Evolutionary conservation across 1,139 yeast genomes (phyloP).

Genomic region (Debaryomyces sp.): DNA sequence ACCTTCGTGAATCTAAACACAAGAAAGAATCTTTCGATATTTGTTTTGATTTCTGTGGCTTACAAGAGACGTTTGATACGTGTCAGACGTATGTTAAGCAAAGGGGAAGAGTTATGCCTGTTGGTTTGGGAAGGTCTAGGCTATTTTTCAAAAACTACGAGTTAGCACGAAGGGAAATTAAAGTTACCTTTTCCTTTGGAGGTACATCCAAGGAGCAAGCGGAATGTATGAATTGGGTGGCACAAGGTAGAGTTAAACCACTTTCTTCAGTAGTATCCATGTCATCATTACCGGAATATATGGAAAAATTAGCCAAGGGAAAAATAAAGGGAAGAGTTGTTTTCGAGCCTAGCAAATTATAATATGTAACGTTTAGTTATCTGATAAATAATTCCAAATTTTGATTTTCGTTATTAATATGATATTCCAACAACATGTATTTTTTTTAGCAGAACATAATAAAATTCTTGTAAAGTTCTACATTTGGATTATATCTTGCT

Average conservation of each 20-base stretch:
- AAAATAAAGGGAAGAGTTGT: conserved; percentile 49
- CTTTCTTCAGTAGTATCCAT: conserved; percentile 33
- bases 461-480: too few species aligned
- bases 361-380: background rate
- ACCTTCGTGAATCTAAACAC: conserved; percentile 30
- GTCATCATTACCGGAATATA: conserved; percentile 37
- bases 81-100: conserved; percentile 37
- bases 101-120: conserved; percentile 45
- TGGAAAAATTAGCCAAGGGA: conserved; percentile 41
- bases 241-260: conserved; percentile 45
- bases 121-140: conserved; percentile 46
- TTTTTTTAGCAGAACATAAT: too few species aligned
- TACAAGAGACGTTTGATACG: conserved; percentile 36
- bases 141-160: conserved; percentile 36
- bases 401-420: background rate
- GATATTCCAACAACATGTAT: too few species aligned
- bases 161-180: conserved; percentile 45
- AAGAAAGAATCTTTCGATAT: conserved; percentile 38
- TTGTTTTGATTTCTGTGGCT: conserved; percentile 50
- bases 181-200: conserved; percentile 46
- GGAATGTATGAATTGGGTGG: conserved; percentile 49
- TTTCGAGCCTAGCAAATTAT: conserved; percentile 31
- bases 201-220: conserved; percentile 49
- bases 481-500: too few species aligned
- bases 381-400: background rate